Conservation (phyloP, 768 basidiomycete genomes). For the Lentinula guzmanii region DNA sequence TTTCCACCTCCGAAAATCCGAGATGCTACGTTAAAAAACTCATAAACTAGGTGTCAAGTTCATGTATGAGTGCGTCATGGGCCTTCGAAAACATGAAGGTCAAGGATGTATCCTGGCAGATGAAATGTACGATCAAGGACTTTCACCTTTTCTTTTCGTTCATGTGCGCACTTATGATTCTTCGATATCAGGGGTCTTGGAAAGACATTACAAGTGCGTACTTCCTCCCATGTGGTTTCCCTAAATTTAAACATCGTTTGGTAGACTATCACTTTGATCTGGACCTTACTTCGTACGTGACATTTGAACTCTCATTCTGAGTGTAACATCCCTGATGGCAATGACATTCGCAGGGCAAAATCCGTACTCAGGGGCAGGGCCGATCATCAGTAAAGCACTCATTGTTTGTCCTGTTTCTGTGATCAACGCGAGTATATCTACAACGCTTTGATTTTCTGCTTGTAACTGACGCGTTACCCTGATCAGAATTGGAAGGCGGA, state of each 20-base stretch:
- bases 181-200: conserved; percentile 71
- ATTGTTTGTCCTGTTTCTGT: conserved; percentile 94
- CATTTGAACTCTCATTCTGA: not conserved
- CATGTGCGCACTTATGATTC: conserved; percentile 6
- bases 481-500: conserved; percentile 90
- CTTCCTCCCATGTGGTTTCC: not conserved
- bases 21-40: not conserved
- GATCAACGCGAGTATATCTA: conserved; percentile 51
- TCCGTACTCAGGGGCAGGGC: conserved; percentile 54
- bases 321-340: not conserved
- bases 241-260: not conserved
- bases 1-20: not conserved
- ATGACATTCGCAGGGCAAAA: conserved; percentile 60
- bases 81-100: conserved; percentile 83
- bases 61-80: conserved; percentile 96
- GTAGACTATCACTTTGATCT: conserved; percentile 86
- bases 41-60: conserved; percentile 62
- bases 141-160: not conserved
- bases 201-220: conserved; percentile 77
- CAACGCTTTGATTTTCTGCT: not conserved
- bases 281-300: conserved; percentile 65
- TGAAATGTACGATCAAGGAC: conserved; percentile 61
- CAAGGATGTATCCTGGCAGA: conserved; percentile 96
- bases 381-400: conserved; percentile 72
- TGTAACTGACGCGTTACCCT: not conserved